These are phyloP conservation scores for Chaetoceros tenuissimus DNA, from an alignment of 108 stramenopile genomes.

Conservation along the genomic window DNA sequence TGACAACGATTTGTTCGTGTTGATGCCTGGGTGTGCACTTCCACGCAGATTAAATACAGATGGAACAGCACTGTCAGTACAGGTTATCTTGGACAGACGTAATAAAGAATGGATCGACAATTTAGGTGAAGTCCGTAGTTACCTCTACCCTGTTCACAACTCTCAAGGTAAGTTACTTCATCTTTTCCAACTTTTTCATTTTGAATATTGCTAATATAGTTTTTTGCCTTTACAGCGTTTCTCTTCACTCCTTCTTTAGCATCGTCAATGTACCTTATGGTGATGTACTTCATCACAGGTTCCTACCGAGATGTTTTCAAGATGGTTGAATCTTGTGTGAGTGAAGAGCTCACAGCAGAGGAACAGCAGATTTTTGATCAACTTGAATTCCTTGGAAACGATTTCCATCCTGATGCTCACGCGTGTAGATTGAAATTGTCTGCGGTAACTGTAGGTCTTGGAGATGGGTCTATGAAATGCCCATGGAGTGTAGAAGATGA, in stretches of 20 bases:
- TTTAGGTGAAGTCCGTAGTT: slow-evolving; percentile 92
- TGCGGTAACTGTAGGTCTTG: slow-evolving; percentile 79
- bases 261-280: slow-evolving; percentile 94
- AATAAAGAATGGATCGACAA: slow-evolving; percentile 96
- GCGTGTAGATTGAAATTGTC: slow-evolving; percentile 91
- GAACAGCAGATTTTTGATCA: slow-evolving; percentile 93
- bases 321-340: slow-evolving; percentile 96
- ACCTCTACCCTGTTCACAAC: slow-evolving; percentile 95
- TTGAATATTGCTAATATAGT: background rate
- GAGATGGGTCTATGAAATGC: slow-evolving; percentile 81
- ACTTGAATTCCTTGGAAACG: slow-evolving; percentile 87
- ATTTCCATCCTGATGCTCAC: slow-evolving; percentile 93
- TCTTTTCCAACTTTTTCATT: background rate
- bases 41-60: slow-evolving; percentile 82
- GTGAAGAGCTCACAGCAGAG: slow-evolving; percentile 87
- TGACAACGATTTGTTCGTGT: slow-evolving; percentile 91
- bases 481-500: slow-evolving; percentile 88
- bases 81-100: slow-evolving; percentile 86
- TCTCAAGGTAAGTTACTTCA: slow-evolving; percentile 18
- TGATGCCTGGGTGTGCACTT: slow-evolving; percentile 90
- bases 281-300: slow-evolving; percentile 95
- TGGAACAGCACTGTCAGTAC: slow-evolving; percentile 73
- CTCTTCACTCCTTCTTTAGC: slow-evolving; percentile 90
- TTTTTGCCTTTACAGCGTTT: slow-evolving; percentile 44
- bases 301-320: slow-evolving; percentile 90